Evolutionary conservation across 768 basidiomycete genomes (phyloP), one percentile per base, ranked within the genome.

Genomic region (Pisolithus microcarpus): DNA sequence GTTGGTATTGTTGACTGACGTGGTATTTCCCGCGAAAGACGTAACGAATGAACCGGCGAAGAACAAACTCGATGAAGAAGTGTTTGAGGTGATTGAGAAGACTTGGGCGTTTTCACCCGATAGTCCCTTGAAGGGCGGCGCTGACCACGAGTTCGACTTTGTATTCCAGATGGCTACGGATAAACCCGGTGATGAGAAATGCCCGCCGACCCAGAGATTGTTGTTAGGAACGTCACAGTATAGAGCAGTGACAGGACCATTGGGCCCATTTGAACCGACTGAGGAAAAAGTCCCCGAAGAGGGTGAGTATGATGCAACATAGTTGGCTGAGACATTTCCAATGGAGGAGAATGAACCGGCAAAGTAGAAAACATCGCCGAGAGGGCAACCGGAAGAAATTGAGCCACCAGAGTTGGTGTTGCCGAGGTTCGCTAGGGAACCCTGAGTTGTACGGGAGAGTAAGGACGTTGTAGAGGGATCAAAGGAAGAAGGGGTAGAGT

Each of bases 11-110:
- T 82, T 86, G 39, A 59, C 49, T 15, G 69, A 62, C 30, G 74
- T 68, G 6, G 66, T 72, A 54, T 72, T 77, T 42, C 82, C 81
- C 26, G 69, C 68, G 62, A 90, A 93, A 1, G 79, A 70, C 3
- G 89, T 86, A 50, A 86, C 59, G 72, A 99, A 99, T 11, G 85
- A 85, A 37, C 96, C 96, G 0, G 87, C 78, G 62, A 98, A 93
- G 64, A 93, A 85, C 49, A 97, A 70, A 55, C 86, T 88, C 11
- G 75, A 70, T 49, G 77, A 75, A 48, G 89, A 83, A 34, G 82
- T 71, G 58, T 87, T 88, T 28, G 84, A 70, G 34, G 81, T 75
- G 61, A 98, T 96, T 43, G 87, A 85, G 24, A 73, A 65, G 49
- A 98, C 90, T 57, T 77, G 72, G 8, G 79, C 77, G 37, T 78